Base-by-base conservation (phyloP, 1,284 basidiomycete species). In the Irpex sp. region DNA sequence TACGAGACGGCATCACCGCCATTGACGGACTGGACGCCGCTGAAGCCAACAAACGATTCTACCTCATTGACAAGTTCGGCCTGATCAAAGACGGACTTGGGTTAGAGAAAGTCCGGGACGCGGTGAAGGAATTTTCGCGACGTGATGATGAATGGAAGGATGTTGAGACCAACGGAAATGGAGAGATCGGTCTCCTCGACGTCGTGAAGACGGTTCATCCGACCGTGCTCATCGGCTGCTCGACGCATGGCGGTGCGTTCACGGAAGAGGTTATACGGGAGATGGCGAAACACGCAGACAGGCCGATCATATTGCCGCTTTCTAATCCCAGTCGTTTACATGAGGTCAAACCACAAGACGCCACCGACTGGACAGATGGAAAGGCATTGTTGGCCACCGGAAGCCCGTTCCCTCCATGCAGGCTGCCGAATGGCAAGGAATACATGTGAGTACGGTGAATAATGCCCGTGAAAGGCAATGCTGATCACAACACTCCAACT, bases 221-320 rank as follows among this genome's bases (percentile, higher is more conserved):
- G 49, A 94, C 92, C 0, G 83, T 93, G 15, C 72, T 94, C 51
- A 92, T 94, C 67, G 94, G 94, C 47, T 91, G 90, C 64, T 93
- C 90, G 62, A 96, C 94, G 0, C 81, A 85, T 48, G 81, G 82
- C 17, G 90, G 91, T 1, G 91, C 89, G n/a, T 97, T 96, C 75
- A 89, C 84, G 38, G 87, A 94, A 76, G 85, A 89, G 60, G 80
- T 96, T 51, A 74, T 92, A 38, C 79, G 79, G 67, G 84, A 87
- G 59, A 93, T 94, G 91, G 81, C 83, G 34, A 81, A 83, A 66
- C 78, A 82, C 60, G 83, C 83, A 21, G 88, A 91, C 38, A 77
- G 89, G 64, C 92, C 93, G 0, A 89, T 94, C 72, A 92, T 95
- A 67, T 81, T 94, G 66, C 91, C 92, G 9, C 80, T 95, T 68